Percentiles rank a stretch among this genome's conserved stretches.
These are phyloP conservation scores for Penicillium ochrochloron DNA, from an alignment of 495 filamentous ascomycete genomes.

Conservation along the genomic window DNA sequence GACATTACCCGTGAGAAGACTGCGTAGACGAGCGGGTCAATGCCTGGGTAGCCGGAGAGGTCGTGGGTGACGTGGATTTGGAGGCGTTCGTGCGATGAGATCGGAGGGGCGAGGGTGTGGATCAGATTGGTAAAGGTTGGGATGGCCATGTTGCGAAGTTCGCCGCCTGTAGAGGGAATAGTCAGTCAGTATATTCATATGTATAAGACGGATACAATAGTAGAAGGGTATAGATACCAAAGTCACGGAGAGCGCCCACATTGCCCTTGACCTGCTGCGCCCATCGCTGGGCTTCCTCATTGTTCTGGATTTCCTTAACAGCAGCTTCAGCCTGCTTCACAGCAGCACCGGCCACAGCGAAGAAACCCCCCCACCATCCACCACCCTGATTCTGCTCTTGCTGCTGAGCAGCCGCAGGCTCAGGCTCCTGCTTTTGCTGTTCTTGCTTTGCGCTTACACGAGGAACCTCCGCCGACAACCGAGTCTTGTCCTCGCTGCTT, in stretches of 20 bases:
- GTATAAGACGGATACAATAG: not conserved
- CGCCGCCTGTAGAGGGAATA: slow-evolving; percentile 67
- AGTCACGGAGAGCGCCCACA: slow-evolving; percentile 75
- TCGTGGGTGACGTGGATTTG: slow-evolving; percentile 98
- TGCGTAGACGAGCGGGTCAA: slow-evolving; percentile 89
- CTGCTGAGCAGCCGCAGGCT: slow-evolving; percentile 37
- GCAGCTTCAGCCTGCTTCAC: slow-evolving; percentile 94
- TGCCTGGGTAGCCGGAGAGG: slow-evolving; percentile 87
- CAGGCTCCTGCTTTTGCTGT: slow-evolving; percentile 42
- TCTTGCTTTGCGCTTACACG: slow-evolving; percentile 57
- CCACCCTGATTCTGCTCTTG: slow-evolving; percentile 52
- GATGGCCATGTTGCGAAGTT: slow-evolving; percentile 84
- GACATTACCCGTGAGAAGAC: slow-evolving; percentile 98
- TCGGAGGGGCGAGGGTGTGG: slow-evolving; percentile 92
- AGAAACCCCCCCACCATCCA: slow-evolving; percentile 91
- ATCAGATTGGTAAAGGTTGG: slow-evolving; percentile 95
- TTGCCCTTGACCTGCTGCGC: slow-evolving; percentile 93
- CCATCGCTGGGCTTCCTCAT: slow-evolving; percentile 96
- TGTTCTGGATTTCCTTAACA: slow-evolving; percentile 93
- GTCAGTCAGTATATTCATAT: slow-evolving; percentile 13
- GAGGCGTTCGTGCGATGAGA: slow-evolving; percentile 95
- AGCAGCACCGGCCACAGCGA: slow-evolving; percentile 70
- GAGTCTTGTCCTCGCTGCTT: slow-evolving; percentile 65
- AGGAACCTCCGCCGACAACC: slow-evolving; percentile 78
- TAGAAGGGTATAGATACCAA: slow-evolving; percentile 62